Percentiles rank a stretch among this genome's conserved stretches.
phyloP scores from a whole-genome alignment of 768 basidiomycete genomes.

The Holtermannia corniformis region DNA sequence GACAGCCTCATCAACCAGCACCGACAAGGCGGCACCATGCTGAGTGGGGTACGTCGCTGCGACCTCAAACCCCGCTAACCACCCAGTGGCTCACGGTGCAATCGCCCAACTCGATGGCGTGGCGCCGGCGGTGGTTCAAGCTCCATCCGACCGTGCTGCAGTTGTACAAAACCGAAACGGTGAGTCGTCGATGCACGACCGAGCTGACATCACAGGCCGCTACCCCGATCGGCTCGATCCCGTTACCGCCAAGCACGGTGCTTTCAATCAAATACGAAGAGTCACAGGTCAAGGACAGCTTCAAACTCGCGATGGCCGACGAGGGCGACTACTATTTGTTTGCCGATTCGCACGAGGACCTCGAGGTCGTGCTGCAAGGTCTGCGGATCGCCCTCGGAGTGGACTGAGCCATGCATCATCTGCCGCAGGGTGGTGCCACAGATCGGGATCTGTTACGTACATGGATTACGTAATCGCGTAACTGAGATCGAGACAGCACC shows the following conservation, averaged over 20 bases:
- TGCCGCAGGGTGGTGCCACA: not conserved
- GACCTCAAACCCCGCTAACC: not conserved
- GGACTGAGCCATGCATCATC: no score
- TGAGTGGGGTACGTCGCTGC: constrained; percentile 23
- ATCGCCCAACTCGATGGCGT: constrained; percentile 20
- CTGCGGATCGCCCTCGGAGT: constrained; percentile 8
- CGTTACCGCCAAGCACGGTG: constrained; percentile 4
- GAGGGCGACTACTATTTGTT: constrained; percentile 4
- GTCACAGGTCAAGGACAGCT: constrained; percentile 32
- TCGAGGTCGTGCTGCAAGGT: constrained; percentile 24
- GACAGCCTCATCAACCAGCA: not conserved
- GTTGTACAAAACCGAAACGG: constrained; percentile 28
- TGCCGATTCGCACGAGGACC: constrained; percentile 30
- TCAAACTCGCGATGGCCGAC: constrained; percentile 20
- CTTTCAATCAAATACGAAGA: constrained; percentile 29
- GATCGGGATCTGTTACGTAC: not conserved
- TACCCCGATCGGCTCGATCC: constrained; percentile 23
- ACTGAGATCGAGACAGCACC: not conserved
- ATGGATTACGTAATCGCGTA: not conserved
- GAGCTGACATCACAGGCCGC: constrained; percentile 15
- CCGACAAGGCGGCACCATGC: constrained; percentile 13
- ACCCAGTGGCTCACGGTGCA: constrained; percentile 31
- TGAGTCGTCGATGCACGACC: constrained; percentile 5
- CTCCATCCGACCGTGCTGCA: constrained; percentile 15
- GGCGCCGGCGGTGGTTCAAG: constrained; percentile 29